phyloP scores from a whole-genome alignment of 129 eudicot genomes.

The Flaveria brownii region DNA sequence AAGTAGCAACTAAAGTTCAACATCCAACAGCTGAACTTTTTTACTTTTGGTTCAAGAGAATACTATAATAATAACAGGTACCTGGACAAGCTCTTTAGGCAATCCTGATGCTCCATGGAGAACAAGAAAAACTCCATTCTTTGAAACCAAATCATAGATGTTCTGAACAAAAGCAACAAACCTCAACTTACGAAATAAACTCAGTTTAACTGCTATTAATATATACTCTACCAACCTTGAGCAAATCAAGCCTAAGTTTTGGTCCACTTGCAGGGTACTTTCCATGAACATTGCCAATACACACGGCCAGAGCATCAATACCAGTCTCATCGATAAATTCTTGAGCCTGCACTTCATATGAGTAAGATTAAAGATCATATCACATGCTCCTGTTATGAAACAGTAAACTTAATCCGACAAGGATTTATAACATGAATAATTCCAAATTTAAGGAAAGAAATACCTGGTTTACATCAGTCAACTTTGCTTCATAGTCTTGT shows the following conservation, averaged over 20 bases:
- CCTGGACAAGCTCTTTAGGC: slow-evolving; percentile 77
- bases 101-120: slow-evolving; percentile 99
- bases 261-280: slow-evolving; percentile 96
- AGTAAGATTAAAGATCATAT: slow-evolving; percentile 4
- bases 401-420: not conserved
- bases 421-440: not conserved
- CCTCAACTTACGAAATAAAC: not conserved
- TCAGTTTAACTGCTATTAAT: not conserved
- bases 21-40: not conserved
- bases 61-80: slow-evolving; percentile 24
- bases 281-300: slow-evolving; percentile 99
- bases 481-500: slow-evolving; percentile 81
- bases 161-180: slow-evolving; percentile 46
- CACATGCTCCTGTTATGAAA: not conserved
- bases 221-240: slow-evolving; percentile 52
- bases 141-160: slow-evolving; percentile 59
- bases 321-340: slow-evolving; percentile 85
- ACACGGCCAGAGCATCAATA: slow-evolving; percentile 95
- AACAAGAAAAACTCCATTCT: slow-evolving; percentile 75
- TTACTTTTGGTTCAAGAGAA: not conserved
- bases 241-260: slow-evolving; percentile 82
- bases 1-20: not conserved
- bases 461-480: slow-evolving; percentile 89
- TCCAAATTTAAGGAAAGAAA: not conserved
- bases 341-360: slow-evolving; percentile 62